These are phyloP conservation scores for Fusarium proliferatum DNA, from an alignment of 2,329 filamentous ascomycete genomes.

Conservation along the genomic window DNA sequence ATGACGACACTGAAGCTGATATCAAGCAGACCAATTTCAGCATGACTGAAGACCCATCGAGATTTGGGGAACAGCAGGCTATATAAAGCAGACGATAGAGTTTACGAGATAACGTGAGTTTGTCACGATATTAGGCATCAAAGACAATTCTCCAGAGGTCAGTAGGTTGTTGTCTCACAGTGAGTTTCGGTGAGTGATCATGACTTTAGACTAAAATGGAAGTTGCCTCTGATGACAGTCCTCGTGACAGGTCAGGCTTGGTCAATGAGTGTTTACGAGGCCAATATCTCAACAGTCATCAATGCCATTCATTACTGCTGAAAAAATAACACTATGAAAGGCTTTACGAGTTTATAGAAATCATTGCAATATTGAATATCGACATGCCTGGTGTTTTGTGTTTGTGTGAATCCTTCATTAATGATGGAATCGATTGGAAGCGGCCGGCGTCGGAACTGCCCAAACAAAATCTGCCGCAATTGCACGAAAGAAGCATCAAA, in stretches of 20 bases:
- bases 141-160: slow-evolving; percentile 27
- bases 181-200: slow-evolving; percentile 18
- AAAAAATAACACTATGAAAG: background rate
- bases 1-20: slow-evolving; percentile 35
- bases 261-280: background rate
- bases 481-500: slow-evolving; percentile 10
- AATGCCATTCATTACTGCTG: background rate
- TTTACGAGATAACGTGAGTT: slow-evolving; percentile 33
- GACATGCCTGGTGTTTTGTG: background rate
- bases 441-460: slow-evolving; percentile 17
- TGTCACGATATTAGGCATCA: slow-evolving; percentile 28
- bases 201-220: slow-evolving; percentile 7
- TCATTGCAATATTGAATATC: background rate
- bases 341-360: background rate
- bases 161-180: slow-evolving; percentile 21
- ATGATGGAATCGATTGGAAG: slow-evolving; percentile 27
- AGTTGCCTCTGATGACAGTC: background rate
- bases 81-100: slow-evolving; percentile 11
- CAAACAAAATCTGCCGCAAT: slow-evolving; percentile 32
- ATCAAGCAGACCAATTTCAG: slow-evolving; percentile 8
- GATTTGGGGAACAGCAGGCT: slow-evolving; percentile 7
- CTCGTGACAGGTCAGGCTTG: background rate
- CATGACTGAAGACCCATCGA: slow-evolving; percentile 26
- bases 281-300: background rate
- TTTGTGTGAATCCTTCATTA: slow-evolving; percentile 3